Percentiles rank a stretch among this genome's conserved stretches.
These are phyloP conservation scores for Acer yangbiense DNA, from an alignment of 345 rosid species.

Conservation along the genomic window DNA sequence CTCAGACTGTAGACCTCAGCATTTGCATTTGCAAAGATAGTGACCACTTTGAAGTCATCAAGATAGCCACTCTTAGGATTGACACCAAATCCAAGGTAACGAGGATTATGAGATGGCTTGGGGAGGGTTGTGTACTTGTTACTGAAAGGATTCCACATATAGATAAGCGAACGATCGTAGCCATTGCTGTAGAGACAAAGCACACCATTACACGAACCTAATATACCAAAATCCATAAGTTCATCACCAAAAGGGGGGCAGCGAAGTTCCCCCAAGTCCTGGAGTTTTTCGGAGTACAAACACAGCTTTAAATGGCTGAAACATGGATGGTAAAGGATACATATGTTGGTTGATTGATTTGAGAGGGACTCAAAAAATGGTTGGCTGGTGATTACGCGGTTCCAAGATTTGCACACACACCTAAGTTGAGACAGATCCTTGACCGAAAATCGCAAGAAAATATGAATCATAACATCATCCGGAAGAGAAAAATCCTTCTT, in stretches of 20 bases:
- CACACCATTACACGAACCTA: constrained; percentile 18
- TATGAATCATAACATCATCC: constrained; percentile 13
- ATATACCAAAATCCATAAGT: constrained; percentile 10
- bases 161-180: constrained; percentile 14
- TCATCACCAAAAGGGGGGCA: constrained; percentile 9
- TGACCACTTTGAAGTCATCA: constrained; percentile 22
- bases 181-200: constrained; percentile 19
- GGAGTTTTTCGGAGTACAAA: constrained; percentile 1
- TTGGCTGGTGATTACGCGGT: constrained; percentile 12
- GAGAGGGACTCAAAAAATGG: constrained; percentile 9
- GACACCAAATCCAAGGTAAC: constrained; percentile 23
- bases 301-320: constrained; percentile 13
- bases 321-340: background rate
- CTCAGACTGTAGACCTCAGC: constrained; percentile 19
- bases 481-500: constrained; percentile 6
- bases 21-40: constrained; percentile 16
- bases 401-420: constrained; percentile 24
- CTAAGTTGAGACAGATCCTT: constrained; percentile 11
- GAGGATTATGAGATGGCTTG: constrained; percentile 11
- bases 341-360: background rate
- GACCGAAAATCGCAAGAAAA: constrained; percentile 9
- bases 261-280: background rate
- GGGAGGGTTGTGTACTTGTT: constrained; percentile 17
- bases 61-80: constrained; percentile 4
- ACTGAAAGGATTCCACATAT: constrained; percentile 21